These are phyloP conservation scores for Neurospora sublineolata DNA, from an alignment of 495 filamentous ascomycete genomes.

Conservation along the genomic window DNA sequence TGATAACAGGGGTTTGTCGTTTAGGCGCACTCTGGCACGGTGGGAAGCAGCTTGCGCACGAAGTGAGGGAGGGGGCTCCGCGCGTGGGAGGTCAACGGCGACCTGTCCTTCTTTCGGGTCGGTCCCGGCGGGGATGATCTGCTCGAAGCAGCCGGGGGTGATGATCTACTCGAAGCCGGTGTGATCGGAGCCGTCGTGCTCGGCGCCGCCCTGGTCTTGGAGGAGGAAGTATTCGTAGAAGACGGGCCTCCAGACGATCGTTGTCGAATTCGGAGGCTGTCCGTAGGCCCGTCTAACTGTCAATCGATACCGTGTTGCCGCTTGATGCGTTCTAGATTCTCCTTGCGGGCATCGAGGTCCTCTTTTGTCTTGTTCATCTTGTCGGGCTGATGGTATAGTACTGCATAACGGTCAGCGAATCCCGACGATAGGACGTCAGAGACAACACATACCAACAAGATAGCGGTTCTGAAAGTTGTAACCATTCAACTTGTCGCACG, in stretches of 20 bases:
- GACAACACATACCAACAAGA: constrained; percentile 71
- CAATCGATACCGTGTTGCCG: constrained; percentile 97
- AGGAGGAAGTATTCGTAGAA: constrained; percentile 28
- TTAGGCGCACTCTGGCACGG: constrained; percentile 27
- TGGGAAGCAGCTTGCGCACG: constrained; percentile 31
- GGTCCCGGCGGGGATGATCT: constrained; percentile 8
- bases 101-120: constrained; percentile 24
- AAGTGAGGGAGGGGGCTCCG: constrained; percentile 33
- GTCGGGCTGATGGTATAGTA: constrained; percentile 96
- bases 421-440: background rate
- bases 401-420: constrained; percentile 34
- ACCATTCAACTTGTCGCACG: constrained; percentile 97
- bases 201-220: constrained; percentile 22
- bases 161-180: constrained; percentile 8
- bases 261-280: constrained; percentile 34
- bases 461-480: constrained; percentile 99
- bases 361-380: constrained; percentile 92
- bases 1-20: constrained; percentile 8
- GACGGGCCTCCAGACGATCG: constrained; percentile 44
- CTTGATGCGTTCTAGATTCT: constrained; percentile 96
- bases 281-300: constrained; percentile 53
- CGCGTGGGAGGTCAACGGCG: constrained; percentile 23
- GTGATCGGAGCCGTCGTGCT: constrained; percentile 14
- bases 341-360: constrained; percentile 85
- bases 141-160: constrained; percentile 18